These are phyloP conservation scores for Trichoderma koningii DNA, from an alignment of 2,329 filamentous ascomycete genomes.

Conservation along the genomic window DNA sequence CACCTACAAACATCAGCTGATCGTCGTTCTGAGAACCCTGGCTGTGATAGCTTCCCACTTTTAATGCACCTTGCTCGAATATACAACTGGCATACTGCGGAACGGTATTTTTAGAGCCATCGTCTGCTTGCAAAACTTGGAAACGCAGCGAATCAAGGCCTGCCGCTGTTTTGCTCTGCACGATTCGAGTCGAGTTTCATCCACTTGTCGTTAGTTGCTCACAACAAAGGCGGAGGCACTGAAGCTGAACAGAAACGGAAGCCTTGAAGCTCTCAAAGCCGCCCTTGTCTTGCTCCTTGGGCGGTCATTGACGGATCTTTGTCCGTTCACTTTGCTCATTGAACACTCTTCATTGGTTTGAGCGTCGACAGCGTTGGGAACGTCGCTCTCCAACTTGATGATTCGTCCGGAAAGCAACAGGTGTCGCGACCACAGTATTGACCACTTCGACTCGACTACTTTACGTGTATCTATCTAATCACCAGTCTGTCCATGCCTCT, in stretches of 20 bases:
- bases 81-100: neutral
- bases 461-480: too few species aligned
- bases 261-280: neutral
- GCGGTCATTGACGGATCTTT: neutral
- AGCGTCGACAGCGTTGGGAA: neutral
- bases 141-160: neutral
- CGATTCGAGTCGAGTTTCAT: neutral
- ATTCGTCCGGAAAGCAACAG: neutral
- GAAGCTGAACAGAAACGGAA: neutral
- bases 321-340: neutral
- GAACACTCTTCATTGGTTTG: neutral
- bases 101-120: constrained; percentile 9
- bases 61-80: constrained; percentile 1
- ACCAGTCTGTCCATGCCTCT: too few species aligned
- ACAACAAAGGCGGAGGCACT: neutral
- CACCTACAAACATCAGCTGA: neutral
- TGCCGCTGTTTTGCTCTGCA: neutral
- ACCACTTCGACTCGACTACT: neutral
- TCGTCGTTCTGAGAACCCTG: neutral
- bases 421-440: neutral
- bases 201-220: neutral
- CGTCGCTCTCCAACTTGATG: neutral
- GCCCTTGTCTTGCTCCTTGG: neutral
- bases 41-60: neutral
- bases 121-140: constrained; percentile 2